phyloP scores from a whole-genome alignment of 371 early-diverging fungal species.

The Dichotomocladium elegans region DNA sequence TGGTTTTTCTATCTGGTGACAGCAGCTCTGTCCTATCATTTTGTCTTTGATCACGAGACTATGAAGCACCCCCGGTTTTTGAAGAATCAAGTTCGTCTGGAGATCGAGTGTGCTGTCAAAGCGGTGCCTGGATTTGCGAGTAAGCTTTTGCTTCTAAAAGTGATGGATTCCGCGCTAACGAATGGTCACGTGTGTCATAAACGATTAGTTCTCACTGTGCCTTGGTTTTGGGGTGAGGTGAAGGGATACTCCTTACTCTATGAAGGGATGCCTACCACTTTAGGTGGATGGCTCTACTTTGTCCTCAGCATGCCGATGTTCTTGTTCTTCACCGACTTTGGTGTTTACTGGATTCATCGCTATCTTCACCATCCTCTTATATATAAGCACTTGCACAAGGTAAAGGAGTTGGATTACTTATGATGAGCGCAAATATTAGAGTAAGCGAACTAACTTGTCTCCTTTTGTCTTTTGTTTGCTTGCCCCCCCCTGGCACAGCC shows the following conservation, averaged over 20 bases:
- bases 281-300: conserved; percentile 59
- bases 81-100: conserved; percentile 81
- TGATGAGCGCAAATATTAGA: background rate
- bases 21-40: conserved; percentile 71
- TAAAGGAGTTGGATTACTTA: conserved; percentile 11
- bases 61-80: conserved; percentile 91
- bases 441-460: background rate
- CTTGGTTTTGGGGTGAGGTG: conserved; percentile 88
- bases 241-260: conserved; percentile 81
- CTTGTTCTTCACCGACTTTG: conserved; percentile 87
- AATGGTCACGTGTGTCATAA: background rate
- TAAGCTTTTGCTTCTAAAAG: conserved; percentile 13
- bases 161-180: too few relatives aligned
- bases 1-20: conserved; percentile 76
- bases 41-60: conserved; percentile 84
- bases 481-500: conserved; percentile 30
- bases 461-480: background rate
- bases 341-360: conserved; percentile 95
- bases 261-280: conserved; percentile 40
- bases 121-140: conserved; percentile 78
- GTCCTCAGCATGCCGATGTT: conserved; percentile 64
- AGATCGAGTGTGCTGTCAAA: conserved; percentile 74
- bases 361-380: conserved; percentile 82
- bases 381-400: conserved; percentile 89
- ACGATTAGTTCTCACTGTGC: conserved; percentile 69